Percentiles rank a stretch among this genome's conserved stretches.
Conservation (phyloP, 2,329 filamentous ascomycete genomes). For the Mycosphaerella sp. region DNA sequence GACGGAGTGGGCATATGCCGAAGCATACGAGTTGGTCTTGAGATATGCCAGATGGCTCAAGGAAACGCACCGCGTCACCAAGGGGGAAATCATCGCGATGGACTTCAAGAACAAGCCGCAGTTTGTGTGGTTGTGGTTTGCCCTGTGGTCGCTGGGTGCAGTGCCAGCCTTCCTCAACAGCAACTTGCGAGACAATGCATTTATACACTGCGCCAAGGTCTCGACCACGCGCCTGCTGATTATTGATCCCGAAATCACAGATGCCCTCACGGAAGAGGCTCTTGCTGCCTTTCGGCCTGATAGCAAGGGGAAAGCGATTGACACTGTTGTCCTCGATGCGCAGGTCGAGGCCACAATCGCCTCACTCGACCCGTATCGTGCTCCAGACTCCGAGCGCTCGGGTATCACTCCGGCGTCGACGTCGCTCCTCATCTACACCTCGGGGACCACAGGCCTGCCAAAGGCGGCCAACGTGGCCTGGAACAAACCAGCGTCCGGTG, state of each 20-base stretch:
- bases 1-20: slow-evolving; percentile 61
- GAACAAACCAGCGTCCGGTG: slow-evolving; percentile 27
- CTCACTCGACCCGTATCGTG: slow-evolving; percentile 24
- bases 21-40: slow-evolving; percentile 64
- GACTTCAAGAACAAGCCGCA: slow-evolving; percentile 75
- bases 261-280: slow-evolving; percentile 51
- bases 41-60: slow-evolving; percentile 72
- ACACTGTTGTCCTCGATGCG: slow-evolving; percentile 60
- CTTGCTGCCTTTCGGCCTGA: slow-evolving; percentile 40
- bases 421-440: slow-evolving; percentile 74
- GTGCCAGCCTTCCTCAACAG: slow-evolving; percentile 85
- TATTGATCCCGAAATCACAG: slow-evolving; percentile 56
- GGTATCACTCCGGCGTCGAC: slow-evolving; percentile 43
- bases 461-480: slow-evolving; percentile 47
- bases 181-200: slow-evolving; percentile 63
- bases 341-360: slow-evolving; percentile 45
- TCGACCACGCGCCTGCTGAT: slow-evolving; percentile 62
- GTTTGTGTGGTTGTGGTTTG: slow-evolving; percentile 69
- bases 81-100: slow-evolving; percentile 70
- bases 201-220: slow-evolving; percentile 66
- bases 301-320: slow-evolving; percentile 42
- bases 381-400: slow-evolving; percentile 29
- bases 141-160: slow-evolving; percentile 75
- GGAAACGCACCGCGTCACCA: slow-evolving; percentile 55
- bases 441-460: slow-evolving; percentile 76